phyloP scores from a whole-genome alignment of 1,284 basidiomycete genomes.

The Heterobasidion irregulare region DNA sequence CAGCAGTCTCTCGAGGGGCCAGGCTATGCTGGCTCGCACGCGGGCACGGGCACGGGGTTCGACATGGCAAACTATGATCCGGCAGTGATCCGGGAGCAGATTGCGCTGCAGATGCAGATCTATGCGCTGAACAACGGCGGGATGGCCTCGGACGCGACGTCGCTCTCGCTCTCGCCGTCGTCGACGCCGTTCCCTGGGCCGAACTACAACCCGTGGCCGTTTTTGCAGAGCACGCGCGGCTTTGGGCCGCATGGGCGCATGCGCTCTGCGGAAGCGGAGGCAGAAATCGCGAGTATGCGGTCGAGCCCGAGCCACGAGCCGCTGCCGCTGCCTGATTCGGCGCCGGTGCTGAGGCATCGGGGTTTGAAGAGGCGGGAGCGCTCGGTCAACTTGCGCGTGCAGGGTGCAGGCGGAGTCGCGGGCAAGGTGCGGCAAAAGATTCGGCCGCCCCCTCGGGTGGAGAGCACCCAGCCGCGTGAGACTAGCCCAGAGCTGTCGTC shows the following conservation, averaged over 20 bases:
- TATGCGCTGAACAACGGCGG: slow-evolving; percentile 66
- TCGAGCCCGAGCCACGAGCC: slow-evolving; percentile 74
- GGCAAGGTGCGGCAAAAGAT: slow-evolving; percentile 21
- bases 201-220: slow-evolving; percentile 60
- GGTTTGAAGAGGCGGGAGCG: slow-evolving; percentile 27
- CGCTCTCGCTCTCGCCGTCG: slow-evolving; percentile 46
- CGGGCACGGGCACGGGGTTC: slow-evolving; percentile 17
- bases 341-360: slow-evolving; percentile 22
- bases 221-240: slow-evolving; percentile 36
- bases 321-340: slow-evolving; percentile 37
- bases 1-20: slow-evolving; percentile 13
- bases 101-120: slow-evolving; percentile 65
- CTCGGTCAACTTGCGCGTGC: slow-evolving; percentile 23
- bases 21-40: slow-evolving; percentile 25
- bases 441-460: slow-evolving; percentile 63
- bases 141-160: slow-evolving; percentile 53
- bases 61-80: slow-evolving; percentile 27
- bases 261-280: slow-evolving; percentile 20
- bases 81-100: slow-evolving; percentile 54
- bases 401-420: slow-evolving; percentile 12
- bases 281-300: slow-evolving; percentile 41
- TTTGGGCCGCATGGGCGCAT: slow-evolving; percentile 29
- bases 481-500: slow-evolving; percentile 66
- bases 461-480: slow-evolving; percentile 72
- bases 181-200: slow-evolving; percentile 57